Evolutionary conservation across 768 basidiomycete genomes (phyloP).

Genomic region (Pleurotus platypus): DNA sequence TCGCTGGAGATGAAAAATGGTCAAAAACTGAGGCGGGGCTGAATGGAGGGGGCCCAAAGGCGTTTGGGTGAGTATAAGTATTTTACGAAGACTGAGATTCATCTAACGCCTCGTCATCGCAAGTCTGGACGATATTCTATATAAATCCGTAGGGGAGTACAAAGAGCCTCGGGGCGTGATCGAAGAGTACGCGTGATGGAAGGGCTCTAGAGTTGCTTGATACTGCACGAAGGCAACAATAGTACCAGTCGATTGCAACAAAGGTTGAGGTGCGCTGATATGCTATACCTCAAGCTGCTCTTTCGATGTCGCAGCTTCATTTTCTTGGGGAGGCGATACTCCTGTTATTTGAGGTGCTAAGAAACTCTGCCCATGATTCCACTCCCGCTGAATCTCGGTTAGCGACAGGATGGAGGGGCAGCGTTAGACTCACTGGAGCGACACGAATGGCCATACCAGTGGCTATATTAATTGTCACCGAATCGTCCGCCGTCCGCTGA

Average conservation of each 20-base stretch:
- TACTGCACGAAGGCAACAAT: too few relatives aligned
- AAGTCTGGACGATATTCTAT: not conserved
- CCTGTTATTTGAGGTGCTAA: too few relatives aligned
- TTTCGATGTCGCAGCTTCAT: too few relatives aligned
- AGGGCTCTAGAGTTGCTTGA: too few relatives aligned
- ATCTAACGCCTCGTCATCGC: not conserved
- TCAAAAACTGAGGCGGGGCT: slow-evolving; percentile 3
- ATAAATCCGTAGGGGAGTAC: slow-evolving; percentile 3
- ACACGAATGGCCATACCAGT: not conserved
- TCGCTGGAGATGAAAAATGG: slow-evolving; percentile 7
- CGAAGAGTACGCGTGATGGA: not conserved
- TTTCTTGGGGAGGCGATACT: too few relatives aligned
- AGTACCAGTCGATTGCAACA: too few relatives aligned
- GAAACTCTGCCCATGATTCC: too few relatives aligned
- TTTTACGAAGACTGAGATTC: not conserved
- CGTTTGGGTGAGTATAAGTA: slow-evolving; percentile 6
- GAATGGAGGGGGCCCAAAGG: slow-evolving; percentile 1
- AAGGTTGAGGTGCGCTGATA: too few relatives aligned
- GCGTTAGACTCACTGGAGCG: too few relatives aligned
- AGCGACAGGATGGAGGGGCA: too few relatives aligned
- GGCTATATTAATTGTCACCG: not conserved
- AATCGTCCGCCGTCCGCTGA: not conserved
- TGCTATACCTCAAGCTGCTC: too few relatives aligned
- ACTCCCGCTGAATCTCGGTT: too few relatives aligned
- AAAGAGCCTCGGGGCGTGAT: slow-evolving; percentile 3